Base-by-base conservation (phyloP, 192 early-diverging fungal species). In the Lunasporangiospora selenospora region DNA sequence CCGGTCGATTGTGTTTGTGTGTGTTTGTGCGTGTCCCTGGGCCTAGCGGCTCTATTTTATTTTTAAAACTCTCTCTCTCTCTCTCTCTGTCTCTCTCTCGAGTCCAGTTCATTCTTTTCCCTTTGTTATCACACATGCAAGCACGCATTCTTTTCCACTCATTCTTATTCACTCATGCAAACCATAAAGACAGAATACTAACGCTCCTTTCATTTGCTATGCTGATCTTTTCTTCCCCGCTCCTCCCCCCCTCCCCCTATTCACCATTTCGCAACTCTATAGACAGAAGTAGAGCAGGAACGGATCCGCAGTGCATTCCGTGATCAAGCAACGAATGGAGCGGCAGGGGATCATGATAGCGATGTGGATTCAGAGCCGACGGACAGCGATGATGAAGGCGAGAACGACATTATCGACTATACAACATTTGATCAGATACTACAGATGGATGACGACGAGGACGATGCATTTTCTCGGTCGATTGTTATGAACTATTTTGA, bases 401-500 rank as follows among this genome's bases (percentile, higher is more conserved):
- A 76, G 45, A 34, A 55, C 4, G 75, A 18, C 21, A 66, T 97
- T 34, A 82, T 95, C 47, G 92, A 96, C 62, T 82, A 89, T 48
- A 83, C 79, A 39, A 91, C 88, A 19, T 95, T 97, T 76, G 89
- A 95, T 58, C 93, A 96, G 78, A 80, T 97, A 30, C 60, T 96
- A 26, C 90, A 94, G 44, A 97, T 97, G 95, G 95, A 97, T 75
- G 93, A 95, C 52, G 93, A 94, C 29, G 91, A 92, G 40, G 93
- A 95, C 33, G 81, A 89, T 59, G 86, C 85, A 38, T 92, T 97
- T 59, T 93, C 89, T 52, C 83, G 83, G 52, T 89, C 87, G 23
- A 85, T 96, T 47, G 90, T 94, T 3, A 70, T 79, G 55, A 88
- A 94, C 77, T 95, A 92, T 59, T 93, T 93, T 75, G 87, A 94